Base-by-base conservation (phyloP, 2,329 filamentous ascomycete genomes). In the Helicocarpus griseus region DNA sequence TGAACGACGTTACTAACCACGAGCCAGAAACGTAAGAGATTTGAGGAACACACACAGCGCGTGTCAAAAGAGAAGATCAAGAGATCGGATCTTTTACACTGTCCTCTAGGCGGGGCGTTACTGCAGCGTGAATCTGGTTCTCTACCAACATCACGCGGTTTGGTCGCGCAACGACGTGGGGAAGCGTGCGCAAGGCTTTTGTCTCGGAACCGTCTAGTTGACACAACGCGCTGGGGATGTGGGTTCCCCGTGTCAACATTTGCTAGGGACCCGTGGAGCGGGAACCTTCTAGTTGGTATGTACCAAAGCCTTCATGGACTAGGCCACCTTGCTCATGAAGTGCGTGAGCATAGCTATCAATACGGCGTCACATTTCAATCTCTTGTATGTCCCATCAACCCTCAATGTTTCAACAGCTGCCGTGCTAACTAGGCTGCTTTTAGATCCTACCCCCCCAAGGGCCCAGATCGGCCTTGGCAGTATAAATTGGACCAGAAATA, bases 201-300 rank as follows among this genome's bases (percentile, higher is more conserved):
- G 19, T 56, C 55, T 9, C 59, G 61, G 35, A 62, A 58, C 11
- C 59, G 59, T 33, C 53, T 71, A 4, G 61, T 66, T 51, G 58
- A 63, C 33, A 61, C 69, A 35, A 58, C 60, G 54, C 56, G 58
- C 5, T 53, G 52, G 26, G 39, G 43, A 24, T n/a, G 22, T 13
- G 55, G 60, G 3, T 64, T 61, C 48, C 58, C 58, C 1, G 62
- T 70, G 43, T 58, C 56, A 14, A 59, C 65, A 54, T 59, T 70
- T 39, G 48, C 64, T 43, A 63, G 68, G 11, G 65, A 69, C 51
- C 63, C 63, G 17, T 53, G 58, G 39, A 65, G 65, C 22, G 69
- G 69, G 35, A 60, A 61, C 43, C 51, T 71, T 45, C 60, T 71
- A 57, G 61, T 65, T 33, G 64, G 69, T 70, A 58, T 54, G 65